These are phyloP conservation scores for Amphirosellinia nigrospora DNA, from an alignment of 495 filamentous ascomycete species.

Conservation along the genomic window DNA sequence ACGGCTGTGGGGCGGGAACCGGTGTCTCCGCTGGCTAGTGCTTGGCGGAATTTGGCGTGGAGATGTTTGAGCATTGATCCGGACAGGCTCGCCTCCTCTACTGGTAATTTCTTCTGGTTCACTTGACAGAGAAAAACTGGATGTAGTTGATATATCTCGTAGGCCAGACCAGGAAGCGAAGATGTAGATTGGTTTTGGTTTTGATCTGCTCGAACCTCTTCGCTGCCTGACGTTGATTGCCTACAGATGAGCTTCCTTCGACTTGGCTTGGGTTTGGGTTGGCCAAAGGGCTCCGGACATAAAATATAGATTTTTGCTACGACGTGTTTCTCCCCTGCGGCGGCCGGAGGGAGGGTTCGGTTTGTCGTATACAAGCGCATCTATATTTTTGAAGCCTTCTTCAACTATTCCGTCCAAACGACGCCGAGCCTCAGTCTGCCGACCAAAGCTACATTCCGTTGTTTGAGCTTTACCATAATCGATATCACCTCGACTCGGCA, in stretches of 20 bases:
- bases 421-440: too few species aligned
- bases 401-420: constrained; percentile 26
- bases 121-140: neutral
- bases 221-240: neutral
- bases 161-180: neutral
- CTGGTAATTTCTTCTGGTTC: neutral
- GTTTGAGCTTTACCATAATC: neutral
- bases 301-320: neutral
- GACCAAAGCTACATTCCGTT: neutral
- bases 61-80: neutral
- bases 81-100: neutral
- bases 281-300: constrained; percentile 17
- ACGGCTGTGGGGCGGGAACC: constrained; percentile 31
- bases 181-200: neutral
- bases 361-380: constrained; percentile 18
- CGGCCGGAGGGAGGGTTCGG: neutral
- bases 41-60: neutral
- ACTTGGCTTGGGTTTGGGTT: neutral
- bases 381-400: constrained; percentile 11
- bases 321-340: neutral
- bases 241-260: neutral
- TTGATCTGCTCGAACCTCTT: neutral
- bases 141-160: neutral
- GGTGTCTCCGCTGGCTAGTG: constrained; percentile 15
- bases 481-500: neutral